Conservation (phyloP, 371 early-diverging fungal species). For the Apophysomyces trapeziformis region DNA sequence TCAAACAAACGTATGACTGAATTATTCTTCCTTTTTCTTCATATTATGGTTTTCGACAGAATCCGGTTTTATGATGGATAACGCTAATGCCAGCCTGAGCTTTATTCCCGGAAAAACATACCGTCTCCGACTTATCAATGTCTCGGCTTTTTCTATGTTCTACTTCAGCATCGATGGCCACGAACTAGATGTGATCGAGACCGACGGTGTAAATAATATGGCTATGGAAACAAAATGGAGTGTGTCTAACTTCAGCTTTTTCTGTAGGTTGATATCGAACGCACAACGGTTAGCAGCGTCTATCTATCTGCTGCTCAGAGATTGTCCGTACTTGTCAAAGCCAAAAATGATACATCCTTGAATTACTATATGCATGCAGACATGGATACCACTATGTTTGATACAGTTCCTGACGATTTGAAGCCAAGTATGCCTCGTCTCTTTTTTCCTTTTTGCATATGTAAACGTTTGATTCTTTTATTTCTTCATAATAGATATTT, state of each 20-base stretch:
- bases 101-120: constrained; percentile 81
- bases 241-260: not conserved
- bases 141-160: constrained; percentile 76
- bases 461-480: not conserved
- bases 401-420: constrained; percentile 60
- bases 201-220: constrained; percentile 66
- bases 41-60: not conserved
- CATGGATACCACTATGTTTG: constrained; percentile 81
- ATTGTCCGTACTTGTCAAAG: constrained; percentile 72
- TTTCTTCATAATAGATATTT: constrained; percentile 36
- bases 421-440: constrained; percentile 38
- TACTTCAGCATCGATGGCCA: constrained; percentile 82
- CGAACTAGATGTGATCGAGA: constrained; percentile 77
- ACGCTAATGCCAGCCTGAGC: constrained; percentile 44
- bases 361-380: constrained; percentile 79
- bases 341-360: constrained; percentile 60
- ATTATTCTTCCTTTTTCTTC: too few relatives aligned
- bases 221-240: not conserved
- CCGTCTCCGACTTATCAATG: constrained; percentile 82
- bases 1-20: not conserved
- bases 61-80: constrained; percentile 60
- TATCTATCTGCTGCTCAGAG: constrained; percentile 73
- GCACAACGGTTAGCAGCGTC: constrained; percentile 58
- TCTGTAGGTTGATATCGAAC: constrained; percentile 51
- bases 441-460: not conserved